Evolutionary conservation across 2,329 filamentous ascomycete genomes (phyloP), one percentile per base, ranked within the genome.

Genomic region (Chaetomium sp.): DNA sequence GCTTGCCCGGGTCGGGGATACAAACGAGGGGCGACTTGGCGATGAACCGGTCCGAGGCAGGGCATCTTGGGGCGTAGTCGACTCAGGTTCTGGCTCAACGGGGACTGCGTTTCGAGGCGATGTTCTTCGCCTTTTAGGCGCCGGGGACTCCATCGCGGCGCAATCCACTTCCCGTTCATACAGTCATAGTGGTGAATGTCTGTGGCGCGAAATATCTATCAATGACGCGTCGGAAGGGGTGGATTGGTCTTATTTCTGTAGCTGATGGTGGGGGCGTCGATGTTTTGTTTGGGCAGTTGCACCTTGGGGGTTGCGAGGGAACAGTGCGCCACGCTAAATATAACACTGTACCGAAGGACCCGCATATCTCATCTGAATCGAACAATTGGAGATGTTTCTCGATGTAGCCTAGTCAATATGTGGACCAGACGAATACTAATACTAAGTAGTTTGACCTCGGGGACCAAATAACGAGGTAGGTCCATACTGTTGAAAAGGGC

Each of bases 1-100:
- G 70, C 86, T 90, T 13, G 87, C 82, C 72, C 82, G 86, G 0
- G 87, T 90, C 0, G 89, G 87, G n/a, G 87, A 89, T 61, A 85
- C 85, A 72, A 87, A 90, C 0, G 87, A 89, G 0, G 84, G 82
- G 0, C 81, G 81, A 55, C 70, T 35, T 60, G 63, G 47, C 66
- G 70, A 19, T 67, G 69, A 55, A 69, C 71, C 57, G 69, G 70
- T 63, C 71, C 72, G 59, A 70, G 71, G 56, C 76, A 76, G 63
- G 76, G 78, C 64, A 77, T 78, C 76, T 72, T 74, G 74, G 25
- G 65, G 65, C 63, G 56, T 68, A 53, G 65, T 65, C 49, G 64
- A 60, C 51, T 57, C 25, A 53, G 62, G n/a, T 27, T 50, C 68
- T 21, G 71, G 65, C 33, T 72, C 68, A 68, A 80, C 72, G 25